Conservation (phyloP, 1,139 yeast genomes). For the Candida sanyaensis region DNA sequence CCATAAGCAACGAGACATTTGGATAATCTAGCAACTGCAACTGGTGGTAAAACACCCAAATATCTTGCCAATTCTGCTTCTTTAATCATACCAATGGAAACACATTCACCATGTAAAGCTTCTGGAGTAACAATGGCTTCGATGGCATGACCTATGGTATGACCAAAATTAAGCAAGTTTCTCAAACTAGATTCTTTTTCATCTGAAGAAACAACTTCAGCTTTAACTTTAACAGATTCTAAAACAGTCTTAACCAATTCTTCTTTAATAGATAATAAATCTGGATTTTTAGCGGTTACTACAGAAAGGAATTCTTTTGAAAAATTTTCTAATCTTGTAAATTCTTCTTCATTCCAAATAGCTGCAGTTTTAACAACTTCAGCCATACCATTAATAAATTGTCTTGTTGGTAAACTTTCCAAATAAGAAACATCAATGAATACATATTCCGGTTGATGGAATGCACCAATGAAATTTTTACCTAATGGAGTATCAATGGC, state of each 20-base stretch:
- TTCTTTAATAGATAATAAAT: conserved; percentile 66
- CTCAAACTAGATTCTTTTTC: conserved; percentile 96
- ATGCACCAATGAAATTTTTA: conserved; percentile 94
- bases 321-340: conserved; percentile 77
- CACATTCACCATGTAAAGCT: conserved; percentile 98
- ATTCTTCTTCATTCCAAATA: conserved; percentile 92
- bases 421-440: conserved; percentile 88
- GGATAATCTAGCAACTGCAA: conserved; percentile 87
- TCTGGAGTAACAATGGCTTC: conserved; percentile 97
- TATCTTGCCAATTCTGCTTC: conserved; percentile 95
- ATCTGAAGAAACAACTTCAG: conserved; percentile 90
- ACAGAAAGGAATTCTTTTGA: conserved; percentile 68
- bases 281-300: conserved; percentile 47
- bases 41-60: conserved; percentile 84
- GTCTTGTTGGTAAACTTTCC: conserved; percentile 87
- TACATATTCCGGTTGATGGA: conserved; percentile 93
- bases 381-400: conserved; percentile 97
- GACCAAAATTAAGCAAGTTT: conserved; percentile 93
- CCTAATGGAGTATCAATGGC: conserved; percentile 99
- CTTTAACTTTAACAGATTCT: conserved; percentile 88
- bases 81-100: conserved; percentile 87
- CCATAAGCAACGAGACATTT: conserved; percentile 85
- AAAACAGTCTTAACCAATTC: conserved; percentile 78
- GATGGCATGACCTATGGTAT: conserved; percentile 96
- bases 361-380: conserved; percentile 99